Conservation (phyloP, 768 basidiomycete species). For the Ramaria rubella region DNA sequence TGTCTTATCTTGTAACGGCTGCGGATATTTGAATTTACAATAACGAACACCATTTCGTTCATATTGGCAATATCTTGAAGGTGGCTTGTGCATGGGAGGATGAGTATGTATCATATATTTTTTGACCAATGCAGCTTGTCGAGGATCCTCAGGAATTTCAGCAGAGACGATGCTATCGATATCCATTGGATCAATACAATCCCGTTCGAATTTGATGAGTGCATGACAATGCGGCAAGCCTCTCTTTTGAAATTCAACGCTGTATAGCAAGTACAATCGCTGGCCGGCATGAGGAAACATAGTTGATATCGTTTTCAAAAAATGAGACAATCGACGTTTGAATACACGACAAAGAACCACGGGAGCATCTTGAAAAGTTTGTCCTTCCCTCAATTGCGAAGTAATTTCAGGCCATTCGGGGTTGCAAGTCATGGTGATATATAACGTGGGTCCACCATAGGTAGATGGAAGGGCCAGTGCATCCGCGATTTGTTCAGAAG, state of each 20-base stretch:
- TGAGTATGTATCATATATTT: slow-evolving; percentile 34
- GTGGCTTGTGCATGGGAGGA: slow-evolving; percentile 11
- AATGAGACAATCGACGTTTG: slow-evolving; percentile 23
- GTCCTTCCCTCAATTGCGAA: slow-evolving; percentile 26
- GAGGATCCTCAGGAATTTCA: slow-evolving; percentile 25
- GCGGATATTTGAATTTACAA: slow-evolving; percentile 21
- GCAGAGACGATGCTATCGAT: slow-evolving; percentile 31
- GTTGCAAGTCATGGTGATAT: slow-evolving; percentile 38
- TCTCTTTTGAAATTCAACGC: too few species aligned
- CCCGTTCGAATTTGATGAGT: slow-evolving; percentile 25
- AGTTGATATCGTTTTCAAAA: slow-evolving; percentile 21
- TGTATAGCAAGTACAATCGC: slow-evolving; percentile 27
- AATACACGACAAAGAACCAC: slow-evolving; percentile 32
- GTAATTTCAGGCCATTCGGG: slow-evolving; percentile 35
- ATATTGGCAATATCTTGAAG: slow-evolving; percentile 26
- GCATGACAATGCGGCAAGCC: slow-evolving; percentile 39
- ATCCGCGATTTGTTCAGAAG: slow-evolving; percentile 34
- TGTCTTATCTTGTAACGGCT: slow-evolving; percentile 18
- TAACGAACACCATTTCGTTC: slow-evolving; percentile 12
- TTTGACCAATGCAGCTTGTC: too few species aligned
- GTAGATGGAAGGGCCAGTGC: slow-evolving; percentile 28
- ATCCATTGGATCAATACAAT: slow-evolving; percentile 19
- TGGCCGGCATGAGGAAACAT: slow-evolving; percentile 31
- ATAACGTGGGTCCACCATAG: slow-evolving; percentile 28
- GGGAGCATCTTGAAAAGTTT: slow-evolving; percentile 30